Evolutionary conservation across 169 alveolate species (phyloP).

Genomic region (Cryptosporidium canis): DNA sequence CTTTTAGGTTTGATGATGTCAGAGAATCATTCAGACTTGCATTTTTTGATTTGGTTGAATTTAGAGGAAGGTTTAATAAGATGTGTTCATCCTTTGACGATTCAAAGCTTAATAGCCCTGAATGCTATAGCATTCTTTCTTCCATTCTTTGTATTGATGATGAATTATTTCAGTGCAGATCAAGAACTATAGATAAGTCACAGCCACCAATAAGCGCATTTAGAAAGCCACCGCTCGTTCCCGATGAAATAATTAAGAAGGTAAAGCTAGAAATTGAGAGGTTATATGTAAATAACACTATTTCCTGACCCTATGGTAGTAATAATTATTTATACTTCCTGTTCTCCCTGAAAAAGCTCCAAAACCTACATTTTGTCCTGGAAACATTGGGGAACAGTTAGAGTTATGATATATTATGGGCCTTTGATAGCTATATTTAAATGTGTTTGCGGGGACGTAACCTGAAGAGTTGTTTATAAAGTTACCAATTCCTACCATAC

Average conservation of each 20-base stretch:
- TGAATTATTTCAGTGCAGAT: slow-evolving; percentile 53
- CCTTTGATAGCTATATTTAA: background rate
- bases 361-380: background rate
- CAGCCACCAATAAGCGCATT: slow-evolving; percentile 15
- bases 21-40: slow-evolving; percentile 68
- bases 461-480: background rate
- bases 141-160: slow-evolving; percentile 40
- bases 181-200: background rate
- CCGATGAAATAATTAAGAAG: slow-evolving; percentile 41
- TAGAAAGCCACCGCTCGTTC: slow-evolving; percentile 37
- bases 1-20: slow-evolving; percentile 47
- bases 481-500: background rate
- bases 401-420: background rate
- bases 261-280: slow-evolving; percentile 41
- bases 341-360: background rate
- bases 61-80: slow-evolving; percentile 40
- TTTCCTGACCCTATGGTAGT: background rate
- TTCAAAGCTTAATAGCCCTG: slow-evolving; percentile 5
- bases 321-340: background rate
- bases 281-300: background rate
- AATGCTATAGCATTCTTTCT: slow-evolving; percentile 38
- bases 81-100: background rate
- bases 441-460: background rate
- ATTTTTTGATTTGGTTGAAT: slow-evolving; percentile 52
- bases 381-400: background rate